Evolutionary conservation across 2,329 filamentous ascomycete genomes (phyloP).

Genomic region (Colletotrichum sidae): DNA sequence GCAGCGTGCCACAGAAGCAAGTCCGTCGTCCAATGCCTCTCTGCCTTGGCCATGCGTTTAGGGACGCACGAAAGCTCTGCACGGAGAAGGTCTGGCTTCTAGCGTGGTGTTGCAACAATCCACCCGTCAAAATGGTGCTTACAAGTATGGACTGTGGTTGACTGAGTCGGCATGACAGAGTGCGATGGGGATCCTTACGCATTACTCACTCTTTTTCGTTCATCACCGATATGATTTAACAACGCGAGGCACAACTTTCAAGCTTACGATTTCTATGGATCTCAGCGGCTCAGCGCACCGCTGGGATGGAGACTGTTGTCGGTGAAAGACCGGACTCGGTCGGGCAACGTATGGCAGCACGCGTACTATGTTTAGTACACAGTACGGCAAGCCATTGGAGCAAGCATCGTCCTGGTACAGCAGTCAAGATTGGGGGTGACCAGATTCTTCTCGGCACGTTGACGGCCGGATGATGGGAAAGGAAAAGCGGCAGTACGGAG

Average conservation of each 20-base stretch:
- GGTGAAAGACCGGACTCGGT: conserved; percentile 5
- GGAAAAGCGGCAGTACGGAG: too few relatives aligned
- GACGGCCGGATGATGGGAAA: too few relatives aligned
- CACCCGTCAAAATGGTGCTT: too few relatives aligned
- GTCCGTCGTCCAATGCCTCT: not conserved
- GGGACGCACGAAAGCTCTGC: too few relatives aligned
- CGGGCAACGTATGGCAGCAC: conserved; percentile 20
- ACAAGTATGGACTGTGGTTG: too few relatives aligned
- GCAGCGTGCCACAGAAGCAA: not conserved
- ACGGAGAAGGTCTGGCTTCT: too few relatives aligned
- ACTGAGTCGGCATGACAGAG: conserved; percentile 2
- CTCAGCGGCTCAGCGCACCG: not conserved
- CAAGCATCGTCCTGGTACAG: conserved; percentile 25
- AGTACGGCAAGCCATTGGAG: conserved; percentile 6
- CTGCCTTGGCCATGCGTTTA: too few relatives aligned
- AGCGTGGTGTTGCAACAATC: too few relatives aligned
- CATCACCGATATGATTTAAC: conserved; percentile 2
- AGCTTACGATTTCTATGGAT: conserved; percentile 16
- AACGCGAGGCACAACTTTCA: conserved; percentile 16
- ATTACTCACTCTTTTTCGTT: conserved; percentile 7
- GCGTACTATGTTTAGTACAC: too few relatives aligned
- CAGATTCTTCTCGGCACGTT: too few relatives aligned
- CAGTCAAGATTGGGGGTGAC: not conserved
- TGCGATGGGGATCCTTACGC: conserved; percentile 4
- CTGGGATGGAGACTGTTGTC: not conserved